Percentiles rank a stretch among this genome's conserved stretches.
Conservation (phyloP, 2,329 filamentous ascomycete genomes). For the Tricladium varicosporioides region DNA sequence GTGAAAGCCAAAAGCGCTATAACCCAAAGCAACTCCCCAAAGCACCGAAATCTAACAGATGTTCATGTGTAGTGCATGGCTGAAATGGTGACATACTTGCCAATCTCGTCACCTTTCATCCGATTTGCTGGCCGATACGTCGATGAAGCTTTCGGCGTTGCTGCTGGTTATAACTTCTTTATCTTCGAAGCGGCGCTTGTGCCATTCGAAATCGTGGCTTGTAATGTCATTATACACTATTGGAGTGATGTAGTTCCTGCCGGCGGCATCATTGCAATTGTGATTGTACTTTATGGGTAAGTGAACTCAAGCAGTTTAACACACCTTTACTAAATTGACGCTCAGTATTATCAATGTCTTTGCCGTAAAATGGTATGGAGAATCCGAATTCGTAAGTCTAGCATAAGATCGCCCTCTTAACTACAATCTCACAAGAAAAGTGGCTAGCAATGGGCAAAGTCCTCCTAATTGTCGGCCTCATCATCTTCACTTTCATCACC, state of each 20-base stretch:
- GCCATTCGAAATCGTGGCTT: conserved; percentile 66
- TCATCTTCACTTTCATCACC: conserved; percentile 58
- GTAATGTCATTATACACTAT: conserved; percentile 60
- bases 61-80: conserved; percentile 59
- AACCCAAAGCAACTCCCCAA: conserved; percentile 49
- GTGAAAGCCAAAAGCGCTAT: conserved; percentile 43
- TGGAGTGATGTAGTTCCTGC: conserved; percentile 61
- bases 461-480: conserved; percentile 55
- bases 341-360: conserved; percentile 58
- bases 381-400: conserved; percentile 67
- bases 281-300: conserved; percentile 41
- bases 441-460: conserved; percentile 63
- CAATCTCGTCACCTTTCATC: conserved; percentile 76
- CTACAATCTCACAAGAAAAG: not conserved
- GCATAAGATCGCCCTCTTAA: not conserved
- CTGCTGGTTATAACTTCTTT: conserved; percentile 74
- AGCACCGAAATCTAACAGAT: conserved; percentile 26
- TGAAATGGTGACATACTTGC: conserved; percentile 75
- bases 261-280: conserved; percentile 59
- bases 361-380: conserved; percentile 72
- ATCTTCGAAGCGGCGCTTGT: conserved; percentile 66
- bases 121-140: conserved; percentile 74
- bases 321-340: too few species aligned
- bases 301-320: too few species aligned
- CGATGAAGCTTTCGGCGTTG: conserved; percentile 72